Base-by-base conservation (phyloP, 345 rosid genomes). In the Acer yangbiense region DNA sequence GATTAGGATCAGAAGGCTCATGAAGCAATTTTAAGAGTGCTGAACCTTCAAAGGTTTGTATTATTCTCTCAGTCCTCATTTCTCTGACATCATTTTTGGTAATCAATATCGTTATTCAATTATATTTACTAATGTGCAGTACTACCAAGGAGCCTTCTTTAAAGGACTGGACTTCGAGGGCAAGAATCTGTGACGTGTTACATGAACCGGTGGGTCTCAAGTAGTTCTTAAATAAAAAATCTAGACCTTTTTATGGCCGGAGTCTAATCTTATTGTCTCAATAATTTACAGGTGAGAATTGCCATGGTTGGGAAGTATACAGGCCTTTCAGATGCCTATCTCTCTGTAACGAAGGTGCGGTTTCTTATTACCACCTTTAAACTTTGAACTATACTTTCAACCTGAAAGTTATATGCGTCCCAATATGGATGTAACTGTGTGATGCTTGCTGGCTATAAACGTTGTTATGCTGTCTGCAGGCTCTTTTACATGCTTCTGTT, bases 271-370 rank as follows among this genome's bases (percentile, higher is more conserved):
- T 52, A 77, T 32, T 48, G 65, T 68, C 41, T 76, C 2, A 18
- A 66, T 60, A 65, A 29, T 52, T 69, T 85, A 50, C 87, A 94
- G 99, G 99, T 94, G 69, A 91, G 80, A 87, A 92, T 97, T 76
- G 99, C 98, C 58, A 76, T 97, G 87, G 98, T 97, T 74, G 99
- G 99, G 65, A 97, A 97, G 82, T 97, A 97, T 81, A 94, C 97
- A 0, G 93, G 89, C 48, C 94, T 90, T 76, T 85, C 97, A 6
- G 99, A 97, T 88, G 83, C 98, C 0, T 97, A 97, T 87, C 98
- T 97, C 58, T 97, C 99, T 57, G 83, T 97, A 46, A 64, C 85
- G 63, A 90, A 93, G 98, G 99, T 91, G 62, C 20, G 54, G 18
- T 44, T 75, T 54, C 32, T 39, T 46, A 41, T 41, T 71, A 44